Percentiles rank a stretch among this genome's conserved stretches.
phyloP scores from a whole-genome alignment of 352 stramenopile species.

The Hyaloperonospora arabidopsidis region DNA sequence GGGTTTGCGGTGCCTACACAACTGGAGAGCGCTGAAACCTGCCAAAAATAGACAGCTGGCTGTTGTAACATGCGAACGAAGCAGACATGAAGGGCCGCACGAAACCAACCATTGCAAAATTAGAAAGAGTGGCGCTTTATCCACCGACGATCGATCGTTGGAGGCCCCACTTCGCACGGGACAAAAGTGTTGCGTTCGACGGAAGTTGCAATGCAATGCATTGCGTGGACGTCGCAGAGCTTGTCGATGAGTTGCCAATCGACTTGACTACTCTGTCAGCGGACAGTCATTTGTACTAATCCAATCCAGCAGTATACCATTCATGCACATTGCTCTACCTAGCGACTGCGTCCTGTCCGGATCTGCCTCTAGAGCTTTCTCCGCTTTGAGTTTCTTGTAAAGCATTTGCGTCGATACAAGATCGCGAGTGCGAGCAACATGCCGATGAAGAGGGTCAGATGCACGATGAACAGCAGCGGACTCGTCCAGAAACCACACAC shows the following conservation, averaged over 20 bases:
- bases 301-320: too few species aligned
- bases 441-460: constrained; percentile 37
- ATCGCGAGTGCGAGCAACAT: constrained; percentile 31
- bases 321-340: too few species aligned
- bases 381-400: constrained; percentile 28
- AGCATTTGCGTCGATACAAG: constrained; percentile 34
- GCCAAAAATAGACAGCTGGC: constrained; percentile 1
- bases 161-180: too few species aligned
- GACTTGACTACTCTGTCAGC: too few species aligned
- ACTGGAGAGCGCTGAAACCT: background rate
- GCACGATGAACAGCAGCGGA: constrained; percentile 50
- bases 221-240: too few species aligned
- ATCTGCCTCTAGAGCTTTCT: constrained; percentile 32
- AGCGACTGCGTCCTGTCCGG: background rate
- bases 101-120: constrained; percentile 18
- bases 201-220: too few species aligned
- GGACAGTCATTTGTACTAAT: too few species aligned
- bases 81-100: constrained; percentile 13
- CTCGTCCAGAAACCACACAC: constrained; percentile 72
- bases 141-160: too few species aligned
- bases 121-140: constrained; percentile 1
- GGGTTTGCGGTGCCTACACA: too few species aligned
- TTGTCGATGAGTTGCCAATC: too few species aligned
- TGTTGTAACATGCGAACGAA: constrained; percentile 9
- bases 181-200: too few species aligned